Conservation (phyloP, 1,139 yeast genomes). For the Lodderomyces margitis region DNA sequence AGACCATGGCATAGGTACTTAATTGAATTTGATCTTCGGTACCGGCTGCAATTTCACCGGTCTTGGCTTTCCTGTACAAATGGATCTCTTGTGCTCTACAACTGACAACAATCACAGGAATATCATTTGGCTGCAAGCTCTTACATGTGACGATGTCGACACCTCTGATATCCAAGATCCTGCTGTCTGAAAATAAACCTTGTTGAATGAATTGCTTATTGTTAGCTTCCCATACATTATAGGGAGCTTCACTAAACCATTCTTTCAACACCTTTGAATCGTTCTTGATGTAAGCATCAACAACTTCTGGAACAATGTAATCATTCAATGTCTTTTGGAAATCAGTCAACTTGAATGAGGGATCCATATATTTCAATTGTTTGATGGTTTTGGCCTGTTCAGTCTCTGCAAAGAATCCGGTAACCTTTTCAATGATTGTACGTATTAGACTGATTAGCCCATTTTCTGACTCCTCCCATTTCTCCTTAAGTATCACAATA, state of each 20-base stretch:
- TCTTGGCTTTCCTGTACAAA: slow-evolving; percentile 81
- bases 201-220: slow-evolving; percentile 92
- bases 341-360: slow-evolving; percentile 75
- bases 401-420: slow-evolving; percentile 92
- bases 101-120: slow-evolving; percentile 90
- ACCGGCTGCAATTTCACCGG: slow-evolving; percentile 96
- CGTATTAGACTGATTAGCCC: slow-evolving; percentile 82
- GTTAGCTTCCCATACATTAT: slow-evolving; percentile 89
- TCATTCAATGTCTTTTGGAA: slow-evolving; percentile 86
- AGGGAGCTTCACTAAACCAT: slow-evolving; percentile 98
- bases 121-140: slow-evolving; percentile 84
- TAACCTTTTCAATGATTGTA: slow-evolving; percentile 74
- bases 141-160: slow-evolving; percentile 91
- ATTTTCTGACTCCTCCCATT: slow-evolving; percentile 94
- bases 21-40: slow-evolving; percentile 89
- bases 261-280: slow-evolving; percentile 77
- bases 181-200: slow-evolving; percentile 88
- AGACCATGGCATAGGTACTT: slow-evolving; percentile 94
- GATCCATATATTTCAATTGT: slow-evolving; percentile 87
- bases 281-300: slow-evolving; percentile 94
- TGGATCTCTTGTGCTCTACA: slow-evolving; percentile 97
- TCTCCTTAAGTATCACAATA: slow-evolving; percentile 59
- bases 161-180: slow-evolving; percentile 90
- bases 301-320: slow-evolving; percentile 89
- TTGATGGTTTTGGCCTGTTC: slow-evolving; percentile 90